Conservation (phyloP, 2,329 filamentous ascomycete species). For the Apiospora rasikravindrae region DNA sequence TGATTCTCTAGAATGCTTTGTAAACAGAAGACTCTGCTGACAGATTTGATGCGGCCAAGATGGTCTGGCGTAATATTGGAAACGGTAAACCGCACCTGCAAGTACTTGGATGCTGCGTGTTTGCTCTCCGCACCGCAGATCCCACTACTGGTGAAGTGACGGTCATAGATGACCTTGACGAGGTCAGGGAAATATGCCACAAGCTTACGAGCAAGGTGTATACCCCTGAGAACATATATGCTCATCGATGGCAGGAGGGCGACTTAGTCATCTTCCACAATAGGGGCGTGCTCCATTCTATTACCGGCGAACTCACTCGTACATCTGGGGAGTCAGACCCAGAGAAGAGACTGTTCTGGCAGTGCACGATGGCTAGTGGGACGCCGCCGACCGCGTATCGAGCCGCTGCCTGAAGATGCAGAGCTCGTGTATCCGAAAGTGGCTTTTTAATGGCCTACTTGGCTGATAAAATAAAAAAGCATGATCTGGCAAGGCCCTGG, state of each 20-base stretch:
- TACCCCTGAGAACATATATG: slow-evolving; percentile 69
- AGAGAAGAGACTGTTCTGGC: slow-evolving; percentile 77
- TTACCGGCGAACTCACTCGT: slow-evolving; percentile 72
- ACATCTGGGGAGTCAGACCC: slow-evolving; percentile 47
- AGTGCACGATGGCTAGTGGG: slow-evolving; percentile 72
- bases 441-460: no score
- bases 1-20: slow-evolving; percentile 58
- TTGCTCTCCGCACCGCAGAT: slow-evolving; percentile 73
- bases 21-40: slow-evolving; percentile 74
- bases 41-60: not conserved
- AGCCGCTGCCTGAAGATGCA: not conserved
- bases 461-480: no score
- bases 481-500: no score
- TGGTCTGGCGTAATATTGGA: slow-evolving; percentile 78
- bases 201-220: slow-evolving; percentile 75
- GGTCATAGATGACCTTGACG: slow-evolving; percentile 69
- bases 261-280: slow-evolving; percentile 83
- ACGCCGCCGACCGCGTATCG: not conserved
- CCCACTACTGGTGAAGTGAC: slow-evolving; percentile 70
- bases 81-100: slow-evolving; percentile 73
- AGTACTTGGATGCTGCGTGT: slow-evolving; percentile 48
- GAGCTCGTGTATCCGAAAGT: not conserved
- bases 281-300: slow-evolving; percentile 74
- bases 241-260: slow-evolving; percentile 78
- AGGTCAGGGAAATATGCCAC: slow-evolving; percentile 72